These are phyloP conservation scores for Canna indica DNA, from an alignment of 176 grass and related monocot genomes.

Conservation along the genomic window DNA sequence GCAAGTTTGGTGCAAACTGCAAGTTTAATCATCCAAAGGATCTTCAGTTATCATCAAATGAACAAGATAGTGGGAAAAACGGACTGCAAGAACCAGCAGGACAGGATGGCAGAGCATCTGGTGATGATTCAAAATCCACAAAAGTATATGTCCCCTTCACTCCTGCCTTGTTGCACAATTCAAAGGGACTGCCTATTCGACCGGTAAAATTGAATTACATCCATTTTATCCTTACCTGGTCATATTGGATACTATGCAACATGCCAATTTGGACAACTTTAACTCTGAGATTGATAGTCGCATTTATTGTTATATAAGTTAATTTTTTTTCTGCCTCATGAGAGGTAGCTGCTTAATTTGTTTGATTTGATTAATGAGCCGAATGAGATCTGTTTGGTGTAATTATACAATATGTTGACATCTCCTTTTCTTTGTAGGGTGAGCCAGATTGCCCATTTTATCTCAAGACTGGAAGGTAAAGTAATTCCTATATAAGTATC, in stretches of 20 bases:
- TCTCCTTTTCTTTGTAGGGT: constrained; percentile 44
- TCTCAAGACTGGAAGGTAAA: constrained; percentile 84
- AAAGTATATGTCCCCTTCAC: constrained; percentile 29
- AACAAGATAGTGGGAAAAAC: constrained; percentile 31
- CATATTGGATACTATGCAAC: not conserved
- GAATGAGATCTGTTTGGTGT: not conserved
- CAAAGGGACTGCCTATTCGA: constrained; percentile 79
- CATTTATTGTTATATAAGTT: not conserved
- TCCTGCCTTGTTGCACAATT: constrained; percentile 45
- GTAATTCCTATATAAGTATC: not conserved
- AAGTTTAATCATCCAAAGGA: constrained; percentile 83
- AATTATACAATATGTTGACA: not conserved
- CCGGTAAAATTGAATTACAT: constrained; percentile 29
- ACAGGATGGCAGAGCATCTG: constrained; percentile 8
- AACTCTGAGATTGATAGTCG: not conserved
- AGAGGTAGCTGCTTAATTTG: not conserved
- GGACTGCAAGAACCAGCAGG: constrained; percentile 28
- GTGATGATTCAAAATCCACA: constrained; percentile 24
- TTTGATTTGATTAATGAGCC: not conserved
- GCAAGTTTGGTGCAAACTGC: constrained; percentile 64
- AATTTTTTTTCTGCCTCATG: not conserved
- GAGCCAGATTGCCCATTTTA: constrained; percentile 93
- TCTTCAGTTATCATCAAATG: constrained; percentile 23
- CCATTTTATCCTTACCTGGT: not conserved
- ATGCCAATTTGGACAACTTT: not conserved